Base-by-base conservation (phyloP, 2,329 filamentous ascomycete species). In the Hortaea sp. region DNA sequence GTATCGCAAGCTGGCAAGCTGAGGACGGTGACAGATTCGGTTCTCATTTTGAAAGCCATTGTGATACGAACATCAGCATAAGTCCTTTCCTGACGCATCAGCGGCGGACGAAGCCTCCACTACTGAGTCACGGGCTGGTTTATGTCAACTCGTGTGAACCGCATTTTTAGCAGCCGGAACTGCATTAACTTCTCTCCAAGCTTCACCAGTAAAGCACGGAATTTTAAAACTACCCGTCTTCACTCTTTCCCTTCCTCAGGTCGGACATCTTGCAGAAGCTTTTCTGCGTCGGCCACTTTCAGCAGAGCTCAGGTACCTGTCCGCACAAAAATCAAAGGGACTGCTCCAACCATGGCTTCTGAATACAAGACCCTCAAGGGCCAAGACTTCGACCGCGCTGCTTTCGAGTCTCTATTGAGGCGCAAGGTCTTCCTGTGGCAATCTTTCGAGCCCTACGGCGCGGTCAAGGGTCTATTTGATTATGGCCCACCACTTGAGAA, bases 341-440 rank as follows among this genome's bases (percentile, higher is more conserved):
- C 63, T 59, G 34, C 61, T 62, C 50, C 62, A 54, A 69, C 51
- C 52, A 80, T 79, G 76, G 69, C 77, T 45, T 75, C 76, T 49
- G 73, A 76, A 47, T 92, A 85, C 55, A 71, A 71, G 64, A 94
- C 88, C 49, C 81, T 88, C 64, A 89, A 85, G 70, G 92, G 90
- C 60, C 82, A 95, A 74, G 81, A 86, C 69, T 83, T 98, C 59
- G 88, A 97, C 69, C 82, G 88, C 62, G 72, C 76, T 49, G 73
- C 79, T 47, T 79, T 97, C 62, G 92, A 97, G 64, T 84, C 82
- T 51, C 79, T 97, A 62, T 81, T 97, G 59, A 82, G 85, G 56
- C 84, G 89, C 55, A 85, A 88, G 67, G 75, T 90, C 71, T 97
- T 97, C 75, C 94, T 92, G 71, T 95, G 89, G 53, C 89, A 89